These are phyloP conservation scores for Saccharomyces mikatae DNA, from an alignment of 805 yeast species.

Conservation along the genomic window DNA sequence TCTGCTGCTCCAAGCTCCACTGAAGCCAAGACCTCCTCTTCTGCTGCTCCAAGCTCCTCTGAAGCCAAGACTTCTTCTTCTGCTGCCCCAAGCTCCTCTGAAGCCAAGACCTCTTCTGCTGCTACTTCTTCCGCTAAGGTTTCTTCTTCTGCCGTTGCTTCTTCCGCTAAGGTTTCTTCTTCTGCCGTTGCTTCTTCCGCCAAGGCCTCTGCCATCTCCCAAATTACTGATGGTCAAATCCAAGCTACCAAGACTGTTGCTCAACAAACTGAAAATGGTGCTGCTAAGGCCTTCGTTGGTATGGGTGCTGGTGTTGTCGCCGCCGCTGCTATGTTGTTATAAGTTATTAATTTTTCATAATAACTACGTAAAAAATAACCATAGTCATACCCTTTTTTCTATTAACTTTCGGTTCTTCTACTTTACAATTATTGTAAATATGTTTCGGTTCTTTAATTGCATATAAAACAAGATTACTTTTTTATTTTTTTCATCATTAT, in stretches of 20 bases:
- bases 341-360: not conserved
- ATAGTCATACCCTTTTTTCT: not conserved
- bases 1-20: not conserved
- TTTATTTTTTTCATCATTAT: not conserved
- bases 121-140: not conserved
- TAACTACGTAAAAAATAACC: not conserved
- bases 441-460: not conserved
- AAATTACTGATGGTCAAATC: slow-evolving; percentile 3
- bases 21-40: not conserved
- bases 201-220: slow-evolving; percentile 5
- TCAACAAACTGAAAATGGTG: slow-evolving; percentile 2
- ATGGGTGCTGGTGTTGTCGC: slow-evolving; percentile 10
- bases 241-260: not conserved
- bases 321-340: slow-evolving; percentile 9
- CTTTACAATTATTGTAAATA: not conserved
- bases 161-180: not conserved
- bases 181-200: slow-evolving; percentile 1
- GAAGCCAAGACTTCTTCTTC: slow-evolving; percentile 5
- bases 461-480: not conserved
- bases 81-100: slow-evolving; percentile 4
- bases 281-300: slow-evolving; percentile 1
- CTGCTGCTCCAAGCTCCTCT: slow-evolving; percentile 6
- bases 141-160: not conserved
- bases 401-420: not conserved
- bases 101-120: not conserved